These are phyloP conservation scores for Phaeotremella skinneri DNA, from an alignment of 768 basidiomycete species.

Conservation along the genomic window DNA sequence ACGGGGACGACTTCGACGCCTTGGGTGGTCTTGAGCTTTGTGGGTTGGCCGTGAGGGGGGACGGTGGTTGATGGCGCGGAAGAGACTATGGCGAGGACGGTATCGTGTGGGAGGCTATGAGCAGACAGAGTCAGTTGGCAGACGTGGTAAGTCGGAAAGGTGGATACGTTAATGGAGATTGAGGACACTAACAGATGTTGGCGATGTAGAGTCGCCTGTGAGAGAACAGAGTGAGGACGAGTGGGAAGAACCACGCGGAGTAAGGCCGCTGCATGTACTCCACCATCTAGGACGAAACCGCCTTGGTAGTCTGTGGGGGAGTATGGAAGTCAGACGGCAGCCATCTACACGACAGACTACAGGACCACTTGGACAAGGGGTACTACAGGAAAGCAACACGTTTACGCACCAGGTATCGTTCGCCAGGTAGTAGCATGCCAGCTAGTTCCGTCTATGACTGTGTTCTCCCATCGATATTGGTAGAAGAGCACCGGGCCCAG, in stretches of 20 bases:
- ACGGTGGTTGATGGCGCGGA: conserved; percentile 14
- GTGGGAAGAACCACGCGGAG: not conserved
- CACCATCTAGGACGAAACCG: conserved; percentile 1
- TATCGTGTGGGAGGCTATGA: not conserved
- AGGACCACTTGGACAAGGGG: not conserved
- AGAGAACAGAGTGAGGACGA: not conserved
- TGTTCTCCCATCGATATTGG: not conserved
- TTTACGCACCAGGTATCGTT: not conserved
- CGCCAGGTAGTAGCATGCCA: conserved; percentile 3
- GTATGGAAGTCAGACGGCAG: no score
- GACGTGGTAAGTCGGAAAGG: no score
- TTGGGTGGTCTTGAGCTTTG: conserved; percentile 23
- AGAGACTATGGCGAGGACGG: conserved; percentile 29
- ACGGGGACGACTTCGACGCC: conserved; percentile 17
- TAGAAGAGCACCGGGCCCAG: conserved; percentile 7
- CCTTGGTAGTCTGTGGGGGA: conserved; percentile 3
- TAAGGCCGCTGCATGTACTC: not conserved
- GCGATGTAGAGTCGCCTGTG: conserved; percentile 1
- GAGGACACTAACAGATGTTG: not conserved
- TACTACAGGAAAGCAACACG: not conserved
- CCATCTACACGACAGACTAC: no score
- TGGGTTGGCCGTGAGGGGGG: conserved; percentile 36
- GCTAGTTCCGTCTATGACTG: not conserved
- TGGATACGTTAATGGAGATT: not conserved
- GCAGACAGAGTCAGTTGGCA: no score